Evolutionary conservation across 2,329 filamentous ascomycete species (phyloP).

Genomic region (Coniochaeta hoffmannii): DNA sequence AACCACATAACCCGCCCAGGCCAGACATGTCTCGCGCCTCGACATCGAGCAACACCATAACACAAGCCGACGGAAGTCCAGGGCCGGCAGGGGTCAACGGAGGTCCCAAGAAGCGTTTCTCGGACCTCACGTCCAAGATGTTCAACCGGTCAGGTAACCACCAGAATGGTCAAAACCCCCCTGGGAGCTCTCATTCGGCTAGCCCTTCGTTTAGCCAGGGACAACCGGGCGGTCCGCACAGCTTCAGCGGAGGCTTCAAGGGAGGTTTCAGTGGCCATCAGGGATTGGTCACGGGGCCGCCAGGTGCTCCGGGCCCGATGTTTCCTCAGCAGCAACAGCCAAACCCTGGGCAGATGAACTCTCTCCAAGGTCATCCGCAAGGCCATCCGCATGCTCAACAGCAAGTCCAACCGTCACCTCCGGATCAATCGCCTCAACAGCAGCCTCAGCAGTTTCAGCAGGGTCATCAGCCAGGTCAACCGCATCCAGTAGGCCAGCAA

Average conservation of each 20-base stretch:
- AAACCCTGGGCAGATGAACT: not conserved
- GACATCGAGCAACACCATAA: not conserved
- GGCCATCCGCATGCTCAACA: not conserved
- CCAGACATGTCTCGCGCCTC: not conserved
- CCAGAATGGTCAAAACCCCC: conserved; percentile 7
- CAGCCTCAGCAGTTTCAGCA: not conserved
- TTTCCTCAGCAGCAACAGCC: not conserved
- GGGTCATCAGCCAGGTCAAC: not conserved
- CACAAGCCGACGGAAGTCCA: conserved; percentile 8
- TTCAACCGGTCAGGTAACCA: conserved; percentile 18
- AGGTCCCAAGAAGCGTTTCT: conserved; percentile 37
- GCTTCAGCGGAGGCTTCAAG: not conserved
- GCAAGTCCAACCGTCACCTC: not conserved
- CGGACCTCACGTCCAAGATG: conserved; percentile 24
- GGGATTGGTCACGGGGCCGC: not conserved
- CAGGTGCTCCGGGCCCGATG: not conserved
- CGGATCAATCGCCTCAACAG: not conserved
- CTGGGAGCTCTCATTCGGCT: conserved; percentile 14
- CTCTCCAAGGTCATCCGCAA: not conserved
- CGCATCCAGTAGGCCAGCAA: not conserved
- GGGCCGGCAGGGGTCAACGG: conserved; percentile 4
- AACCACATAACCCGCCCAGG: not conserved
- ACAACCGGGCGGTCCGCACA: not conserved
- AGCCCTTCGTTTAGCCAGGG: conserved; percentile 9
- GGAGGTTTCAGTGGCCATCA: not conserved